Conservation (phyloP, 441 rosid species). For the Populus trichocarpa region DNA sequence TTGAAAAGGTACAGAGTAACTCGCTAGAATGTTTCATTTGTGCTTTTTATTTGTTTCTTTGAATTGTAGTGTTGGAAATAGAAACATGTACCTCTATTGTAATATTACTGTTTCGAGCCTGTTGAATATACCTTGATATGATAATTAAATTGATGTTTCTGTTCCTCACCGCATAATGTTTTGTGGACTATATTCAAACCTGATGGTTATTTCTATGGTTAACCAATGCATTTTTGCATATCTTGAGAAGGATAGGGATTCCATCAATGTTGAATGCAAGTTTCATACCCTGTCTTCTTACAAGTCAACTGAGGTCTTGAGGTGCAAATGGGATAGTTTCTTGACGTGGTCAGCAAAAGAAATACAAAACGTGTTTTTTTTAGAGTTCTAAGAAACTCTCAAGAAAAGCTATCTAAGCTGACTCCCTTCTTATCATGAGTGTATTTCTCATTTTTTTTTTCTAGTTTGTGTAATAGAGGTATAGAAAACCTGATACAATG, state of each 20-base stretch:
- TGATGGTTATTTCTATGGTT: background rate
- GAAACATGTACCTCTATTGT: background rate
- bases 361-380: background rate
- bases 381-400: background rate
- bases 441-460: background rate
- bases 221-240: background rate
- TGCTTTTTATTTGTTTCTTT: background rate
- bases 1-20: conserved; percentile 70
- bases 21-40: background rate
- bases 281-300: background rate
- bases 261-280: background rate
- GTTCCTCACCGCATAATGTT: background rate
- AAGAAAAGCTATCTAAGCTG: background rate
- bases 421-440: background rate
- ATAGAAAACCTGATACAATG: background rate
- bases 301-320: background rate
- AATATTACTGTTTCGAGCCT: background rate
- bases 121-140: background rate
- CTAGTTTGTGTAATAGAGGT: background rate
- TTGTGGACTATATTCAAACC: background rate
- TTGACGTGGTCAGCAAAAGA: background rate
- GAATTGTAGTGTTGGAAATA: background rate
- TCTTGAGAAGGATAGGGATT: background rate
- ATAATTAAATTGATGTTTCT: conserved; percentile 1
- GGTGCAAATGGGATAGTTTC: conserved; percentile 1